Evolutionary conservation across 345 rosid genomes (phyloP), one percentile per base, ranked within the genome.

Genomic region (Populus ilicifolia): DNA sequence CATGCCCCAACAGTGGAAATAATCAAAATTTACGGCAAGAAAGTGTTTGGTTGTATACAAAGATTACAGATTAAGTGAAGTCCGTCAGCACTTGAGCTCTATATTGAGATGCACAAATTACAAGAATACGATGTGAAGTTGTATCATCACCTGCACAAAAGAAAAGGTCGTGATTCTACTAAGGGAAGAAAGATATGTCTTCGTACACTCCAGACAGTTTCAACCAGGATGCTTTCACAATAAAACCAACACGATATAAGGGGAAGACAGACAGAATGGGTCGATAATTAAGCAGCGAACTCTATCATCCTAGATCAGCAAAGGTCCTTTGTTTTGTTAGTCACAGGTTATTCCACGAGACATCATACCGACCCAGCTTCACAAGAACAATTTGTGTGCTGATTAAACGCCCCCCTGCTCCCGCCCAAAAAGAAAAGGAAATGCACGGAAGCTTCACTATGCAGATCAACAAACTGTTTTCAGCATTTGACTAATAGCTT

Each of bases 11-110:
- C 29, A 21, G 27, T 65, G 70, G 44, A 46, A 68, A 56, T 8
- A 17, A 56, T 76, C 66, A 68, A 76, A 76, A 56, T 10, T 76
- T 38, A 67, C 56, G 11, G 35, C 54, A 5, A 21, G 27, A 52
- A 36, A 8, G 44, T 59, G 64, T n/a, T 10, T n/a, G 16, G 71
- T 41, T 71, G 80, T 70, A 33, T 63, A 71, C 54, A 76, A 78
- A 33, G 54, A 50, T 76, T 77, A 8, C 54, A 71, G 4, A 29
- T 59, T 4, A 29, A 33, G 38, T 77, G 25, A 44, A 61, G 43
- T 16, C 30, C 23, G 23, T 70, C 52, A 11, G 33, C 25, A 4
- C 14, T 3, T 6, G 20, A 61, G 69, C 56, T 38, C 72, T 69
- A 30, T 21, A 21, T 54, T 52, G 30, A 39, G 14, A 77, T 23